Evolutionary conservation across 1,284 basidiomycete genomes (phyloP), one percentile per base, ranked within the genome.

Genomic region (Ustilago sp.): DNA sequence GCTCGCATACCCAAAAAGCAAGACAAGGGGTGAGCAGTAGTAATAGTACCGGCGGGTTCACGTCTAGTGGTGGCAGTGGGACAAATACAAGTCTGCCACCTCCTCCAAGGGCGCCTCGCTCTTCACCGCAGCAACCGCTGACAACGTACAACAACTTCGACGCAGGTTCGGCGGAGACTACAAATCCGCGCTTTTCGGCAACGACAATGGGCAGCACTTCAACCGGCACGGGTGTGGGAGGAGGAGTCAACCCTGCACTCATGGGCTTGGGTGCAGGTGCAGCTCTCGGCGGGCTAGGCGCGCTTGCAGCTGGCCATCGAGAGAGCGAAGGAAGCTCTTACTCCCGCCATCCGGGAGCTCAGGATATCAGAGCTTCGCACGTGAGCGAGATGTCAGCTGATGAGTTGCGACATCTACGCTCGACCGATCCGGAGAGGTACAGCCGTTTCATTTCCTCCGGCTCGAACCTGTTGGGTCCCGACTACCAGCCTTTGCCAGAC

Each of bases 381-480:
- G 35, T 51, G 6, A 59, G 59, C 4, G 63, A 63, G 17, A 45
- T 74, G 59, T 74, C 72, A 0, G 63, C 63, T 13, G 67, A 74
- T 6, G 67, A 68, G 45, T 15, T 68, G 41, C 19, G 52, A 9
- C 74, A 77, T 57, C 59, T 77, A 23, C 58, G 66, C 19, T 54
- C 65, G 7, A 65, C 60, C 0, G 68, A 75, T 45, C 68, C 70
- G 9, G 65, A 79, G 34, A 68, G 69, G 15, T 75, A 80, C 54
- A 77, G 74, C 43, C 75, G 64, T 13, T 81, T 80, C 64, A 79
- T 81, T 28, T 80, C 79, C n/a, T 36, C 61, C 2, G 74, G 69
- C 8, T 74, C 75, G 23, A 71, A 66, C 13, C 63, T 81, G 15
- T 52, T 81, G 7, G 80, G 80, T 13, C 79, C 79, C 2, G 64